Conservation (phyloP, 1,284 basidiomycete genomes). For the Tremellales sp. region DNA sequence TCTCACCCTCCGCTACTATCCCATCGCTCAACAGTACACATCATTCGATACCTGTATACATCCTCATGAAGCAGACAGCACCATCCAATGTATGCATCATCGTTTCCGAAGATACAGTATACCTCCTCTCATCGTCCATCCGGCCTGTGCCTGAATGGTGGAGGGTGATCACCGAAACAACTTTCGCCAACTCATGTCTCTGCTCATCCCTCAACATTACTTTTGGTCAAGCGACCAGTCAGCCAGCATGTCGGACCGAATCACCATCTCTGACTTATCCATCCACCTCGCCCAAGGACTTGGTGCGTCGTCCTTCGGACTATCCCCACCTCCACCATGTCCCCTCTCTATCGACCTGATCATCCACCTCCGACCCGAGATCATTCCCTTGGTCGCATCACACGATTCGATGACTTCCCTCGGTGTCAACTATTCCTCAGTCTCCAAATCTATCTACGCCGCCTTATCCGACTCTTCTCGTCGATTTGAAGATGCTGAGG, state of each 20-base stretch:
- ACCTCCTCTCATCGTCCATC: too few relatives aligned
- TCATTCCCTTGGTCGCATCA: slow-evolving; percentile 30
- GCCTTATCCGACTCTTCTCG: slow-evolving; percentile 6
- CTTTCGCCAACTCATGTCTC: background rate
- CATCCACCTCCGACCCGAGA: slow-evolving; percentile 26
- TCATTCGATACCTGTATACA: background rate
- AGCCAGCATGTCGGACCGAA: slow-evolving; percentile 24
- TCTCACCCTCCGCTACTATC: too few relatives aligned
- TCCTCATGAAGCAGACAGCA: background rate
- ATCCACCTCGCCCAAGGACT: slow-evolving; percentile 41
- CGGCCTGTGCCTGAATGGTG: too few relatives aligned
- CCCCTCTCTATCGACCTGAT: slow-evolving; percentile 32
- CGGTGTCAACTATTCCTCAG: slow-evolving; percentile 47
- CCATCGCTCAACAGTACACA: too few relatives aligned
- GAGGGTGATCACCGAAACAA: too few relatives aligned
- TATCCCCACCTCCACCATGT: slow-evolving; percentile 37
- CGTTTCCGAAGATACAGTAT: too few relatives aligned
- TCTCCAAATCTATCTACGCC: slow-evolving; percentile 39
- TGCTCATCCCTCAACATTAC: background rate
- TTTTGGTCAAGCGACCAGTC: background rate
- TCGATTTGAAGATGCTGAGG: slow-evolving; percentile 19
- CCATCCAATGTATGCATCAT: background rate
- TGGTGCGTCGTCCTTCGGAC: slow-evolving; percentile 44
- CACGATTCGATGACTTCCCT: slow-evolving; percentile 40
- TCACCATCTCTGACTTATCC: slow-evolving; percentile 35